Conservation (phyloP, 345 rosid genomes). For the Theobroma cacao region DNA sequence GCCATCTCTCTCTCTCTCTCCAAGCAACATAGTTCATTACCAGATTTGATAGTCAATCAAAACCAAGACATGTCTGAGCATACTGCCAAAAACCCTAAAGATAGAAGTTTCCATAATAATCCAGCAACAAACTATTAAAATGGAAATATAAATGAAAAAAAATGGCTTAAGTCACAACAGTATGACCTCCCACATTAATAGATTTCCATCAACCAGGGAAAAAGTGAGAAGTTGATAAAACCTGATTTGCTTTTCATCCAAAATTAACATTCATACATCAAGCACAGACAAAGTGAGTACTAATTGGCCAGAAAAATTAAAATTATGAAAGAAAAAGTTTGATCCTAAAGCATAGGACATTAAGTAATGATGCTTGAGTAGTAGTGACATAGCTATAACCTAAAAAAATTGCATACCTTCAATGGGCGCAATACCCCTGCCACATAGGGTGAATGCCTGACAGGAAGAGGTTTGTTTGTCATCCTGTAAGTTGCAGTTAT, state of each 20-base stretch:
- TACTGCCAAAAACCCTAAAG: neutral
- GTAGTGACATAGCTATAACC: neutral
- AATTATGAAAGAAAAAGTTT: neutral
- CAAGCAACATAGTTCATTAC: no score
- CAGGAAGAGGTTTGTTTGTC: conserved; percentile 93
- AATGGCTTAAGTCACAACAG: neutral
- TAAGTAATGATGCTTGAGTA: neutral
- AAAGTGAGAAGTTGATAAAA: neutral
- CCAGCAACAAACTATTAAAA: neutral
- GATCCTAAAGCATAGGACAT: neutral
- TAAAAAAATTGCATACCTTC: conserved; percentile 46
- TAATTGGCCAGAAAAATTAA: neutral
- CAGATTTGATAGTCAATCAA: no score
- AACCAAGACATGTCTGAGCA: neutral
- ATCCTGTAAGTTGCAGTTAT: conserved; percentile 89
- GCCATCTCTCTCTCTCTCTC: no score
- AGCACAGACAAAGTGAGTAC: neutral
- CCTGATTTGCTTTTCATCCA: neutral
- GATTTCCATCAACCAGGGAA: neutral
- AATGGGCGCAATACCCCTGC: conserved; percentile 72
- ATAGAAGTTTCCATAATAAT: neutral
- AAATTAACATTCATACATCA: neutral
- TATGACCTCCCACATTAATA: neutral
- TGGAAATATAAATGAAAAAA: neutral
- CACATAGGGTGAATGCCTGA: conserved; percentile 86